A percentile compares a stretch with the other conserved stretches of the same genome.
Conservation (phyloP, 768 basidiomycete genomes). For the Calocybe cyanea region DNA sequence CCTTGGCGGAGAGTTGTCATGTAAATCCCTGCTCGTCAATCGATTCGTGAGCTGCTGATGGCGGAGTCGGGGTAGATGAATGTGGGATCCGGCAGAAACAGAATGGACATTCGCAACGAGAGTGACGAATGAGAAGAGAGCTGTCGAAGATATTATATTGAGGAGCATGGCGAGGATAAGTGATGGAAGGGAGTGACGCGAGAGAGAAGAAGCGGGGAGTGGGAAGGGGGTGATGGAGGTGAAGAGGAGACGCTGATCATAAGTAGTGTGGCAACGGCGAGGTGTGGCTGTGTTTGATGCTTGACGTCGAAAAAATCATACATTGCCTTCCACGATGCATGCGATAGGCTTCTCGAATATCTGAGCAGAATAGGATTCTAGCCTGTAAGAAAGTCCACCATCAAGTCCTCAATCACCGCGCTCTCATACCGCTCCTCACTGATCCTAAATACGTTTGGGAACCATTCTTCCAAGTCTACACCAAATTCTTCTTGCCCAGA, state of each 20-base stretch:
- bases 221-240: neutral
- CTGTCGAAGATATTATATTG: conserved; percentile 19
- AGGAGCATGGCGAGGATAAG: conserved; percentile 17
- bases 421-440: conserved; percentile 46
- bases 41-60: conserved; percentile 21
- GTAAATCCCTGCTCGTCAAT: conserved; percentile 1
- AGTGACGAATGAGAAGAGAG: conserved; percentile 18
- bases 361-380: neutral
- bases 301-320: neutral
- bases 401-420: conserved; percentile 35
- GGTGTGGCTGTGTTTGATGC: conserved; percentile 12
- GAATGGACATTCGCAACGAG: conserved; percentile 16
- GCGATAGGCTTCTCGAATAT: too few species aligned
- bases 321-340: too few species aligned
- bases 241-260: neutral
- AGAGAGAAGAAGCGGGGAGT: conserved; percentile 4
- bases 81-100: conserved; percentile 13
- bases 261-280: neutral
- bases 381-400: conserved; percentile 13
- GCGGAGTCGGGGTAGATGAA: conserved; percentile 18
- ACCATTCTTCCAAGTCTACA: conserved; percentile 31
- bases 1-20: neutral
- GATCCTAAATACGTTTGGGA: conserved; percentile 48
- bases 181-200: neutral
- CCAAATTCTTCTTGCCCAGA: conserved; percentile 8